These are phyloP conservation scores for Hypoxylon crocopeplum DNA, from an alignment of 495 filamentous ascomycete species.

Conservation along the genomic window DNA sequence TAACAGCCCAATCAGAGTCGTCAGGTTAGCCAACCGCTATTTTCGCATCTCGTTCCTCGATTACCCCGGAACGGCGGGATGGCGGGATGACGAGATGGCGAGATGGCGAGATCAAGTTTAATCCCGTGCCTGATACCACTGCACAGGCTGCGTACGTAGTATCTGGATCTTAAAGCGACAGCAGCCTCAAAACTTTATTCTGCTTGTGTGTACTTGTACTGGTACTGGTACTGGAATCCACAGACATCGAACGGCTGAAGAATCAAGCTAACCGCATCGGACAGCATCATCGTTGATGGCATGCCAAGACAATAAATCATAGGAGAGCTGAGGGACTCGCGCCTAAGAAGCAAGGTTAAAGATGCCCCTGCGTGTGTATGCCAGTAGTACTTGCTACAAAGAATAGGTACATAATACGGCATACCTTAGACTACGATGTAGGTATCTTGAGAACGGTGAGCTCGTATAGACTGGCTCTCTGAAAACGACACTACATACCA, in stretches of 20 bases:
- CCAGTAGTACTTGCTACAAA: too few relatives aligned
- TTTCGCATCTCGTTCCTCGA: too few relatives aligned
- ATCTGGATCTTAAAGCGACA: conserved; percentile 6
- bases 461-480: too few relatives aligned
- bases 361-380: too few relatives aligned
- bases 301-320: conserved; percentile 41
- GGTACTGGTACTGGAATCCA: too few relatives aligned
- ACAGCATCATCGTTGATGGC: conserved; percentile 29
- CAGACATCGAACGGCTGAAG: conserved; percentile 26
- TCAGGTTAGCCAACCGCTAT: too few relatives aligned
- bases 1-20: too few relatives aligned
- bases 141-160: conserved; percentile 3
- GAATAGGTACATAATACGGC: neutral
- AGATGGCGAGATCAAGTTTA: conserved; percentile 3
- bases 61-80: conserved; percentile 17
- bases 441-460: too few relatives aligned
- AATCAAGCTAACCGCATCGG: conserved; percentile 29
- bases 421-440: too few relatives aligned
- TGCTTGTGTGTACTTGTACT: neutral
- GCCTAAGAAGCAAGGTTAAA: neutral
- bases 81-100: neutral
- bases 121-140: conserved; percentile 8
- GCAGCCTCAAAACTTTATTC: conserved; percentile 24
- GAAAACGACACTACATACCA: too few relatives aligned
- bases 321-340: conserved; percentile 20